Evolutionary conservation across 2,329 filamentous ascomycete species (phyloP).

Genomic region (Stemphylium vesicarium): DNA sequence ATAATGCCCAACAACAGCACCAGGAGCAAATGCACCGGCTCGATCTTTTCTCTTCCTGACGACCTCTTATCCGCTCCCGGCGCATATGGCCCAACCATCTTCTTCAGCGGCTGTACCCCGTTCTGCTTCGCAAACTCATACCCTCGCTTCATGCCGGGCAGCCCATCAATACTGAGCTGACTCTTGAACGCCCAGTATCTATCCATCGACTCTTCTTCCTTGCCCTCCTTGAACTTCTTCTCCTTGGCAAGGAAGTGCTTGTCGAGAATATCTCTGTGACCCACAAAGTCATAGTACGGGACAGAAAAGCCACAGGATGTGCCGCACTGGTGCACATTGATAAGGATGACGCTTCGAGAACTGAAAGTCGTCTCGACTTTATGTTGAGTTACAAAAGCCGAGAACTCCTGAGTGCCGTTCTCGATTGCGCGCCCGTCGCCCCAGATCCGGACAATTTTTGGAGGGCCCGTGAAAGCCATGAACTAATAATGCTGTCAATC

Average conservation of each 20-base stretch:
- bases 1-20: conserved; percentile 39
- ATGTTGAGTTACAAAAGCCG: conserved; percentile 42
- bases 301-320: conserved; percentile 53
- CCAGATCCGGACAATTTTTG: conserved; percentile 54
- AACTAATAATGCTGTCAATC: conserved; percentile 25
- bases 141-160: conserved; percentile 53
- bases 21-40: conserved; percentile 33
- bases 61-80: conserved; percentile 21
- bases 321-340: conserved; percentile 54
- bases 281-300: conserved; percentile 54
- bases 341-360: conserved; percentile 48
- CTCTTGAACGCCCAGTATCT: conserved; percentile 55
- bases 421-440: conserved; percentile 49
- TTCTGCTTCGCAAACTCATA: conserved; percentile 46
- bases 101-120: conserved; percentile 50
- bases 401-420: conserved; percentile 45
- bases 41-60: not conserved
- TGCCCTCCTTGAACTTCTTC: conserved; percentile 42
- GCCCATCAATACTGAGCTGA: conserved; percentile 52
- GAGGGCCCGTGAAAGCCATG: conserved; percentile 52
- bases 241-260: conserved; percentile 52
- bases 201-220: conserved; percentile 51
- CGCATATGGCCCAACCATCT: conserved; percentile 50
- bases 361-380: conserved; percentile 48
- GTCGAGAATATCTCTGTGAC: conserved; percentile 49